A percentile compares a stretch with the other conserved stretches of the same genome.
These are phyloP conservation scores for Reticulascus tulasneorum DNA, from an alignment of 2,329 filamentous ascomycete species.

Conservation along the genomic window DNA sequence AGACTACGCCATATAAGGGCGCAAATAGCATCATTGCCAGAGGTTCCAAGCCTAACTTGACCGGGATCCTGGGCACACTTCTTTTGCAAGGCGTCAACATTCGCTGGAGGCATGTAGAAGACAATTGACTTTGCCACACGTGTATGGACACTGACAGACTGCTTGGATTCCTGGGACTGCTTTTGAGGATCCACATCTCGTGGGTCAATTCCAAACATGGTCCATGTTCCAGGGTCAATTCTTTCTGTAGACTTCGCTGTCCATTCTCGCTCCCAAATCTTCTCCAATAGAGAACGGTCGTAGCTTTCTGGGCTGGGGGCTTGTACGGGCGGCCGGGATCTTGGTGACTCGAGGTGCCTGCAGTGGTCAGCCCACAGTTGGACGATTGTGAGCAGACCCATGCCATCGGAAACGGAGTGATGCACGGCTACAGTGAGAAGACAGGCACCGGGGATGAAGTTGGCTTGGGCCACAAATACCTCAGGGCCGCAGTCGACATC, in stretches of 20 bases:
- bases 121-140: too few relatives aligned
- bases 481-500: slow-evolving; percentile 13
- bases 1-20: too few relatives aligned
- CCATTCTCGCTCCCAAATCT: slow-evolving; percentile 23
- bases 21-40: too few relatives aligned
- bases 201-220: too few relatives aligned
- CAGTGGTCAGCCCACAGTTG: slow-evolving; percentile 26
- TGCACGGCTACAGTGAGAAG: slow-evolving; percentile 8
- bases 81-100: too few relatives aligned
- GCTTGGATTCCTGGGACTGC: too few relatives aligned
- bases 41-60: too few relatives aligned
- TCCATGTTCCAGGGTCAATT: too few relatives aligned
- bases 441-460: slow-evolving; percentile 25
- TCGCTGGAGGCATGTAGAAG: too few relatives aligned
- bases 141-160: too few relatives aligned
- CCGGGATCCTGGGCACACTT: too few relatives aligned
- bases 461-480: slow-evolving; percentile 23
- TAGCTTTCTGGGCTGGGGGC: slow-evolving; percentile 25
- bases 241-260: slow-evolving; percentile 14
- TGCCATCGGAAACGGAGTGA: slow-evolving; percentile 15
- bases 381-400: slow-evolving; percentile 21
- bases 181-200: too few relatives aligned
- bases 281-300: slow-evolving; percentile 22
- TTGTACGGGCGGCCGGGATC: slow-evolving; percentile 19
- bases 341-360: slow-evolving; percentile 20